These are phyloP conservation scores for Calonectria multiphialidica DNA, from an alignment of 2,329 filamentous ascomycete species.

Conservation along the genomic window DNA sequence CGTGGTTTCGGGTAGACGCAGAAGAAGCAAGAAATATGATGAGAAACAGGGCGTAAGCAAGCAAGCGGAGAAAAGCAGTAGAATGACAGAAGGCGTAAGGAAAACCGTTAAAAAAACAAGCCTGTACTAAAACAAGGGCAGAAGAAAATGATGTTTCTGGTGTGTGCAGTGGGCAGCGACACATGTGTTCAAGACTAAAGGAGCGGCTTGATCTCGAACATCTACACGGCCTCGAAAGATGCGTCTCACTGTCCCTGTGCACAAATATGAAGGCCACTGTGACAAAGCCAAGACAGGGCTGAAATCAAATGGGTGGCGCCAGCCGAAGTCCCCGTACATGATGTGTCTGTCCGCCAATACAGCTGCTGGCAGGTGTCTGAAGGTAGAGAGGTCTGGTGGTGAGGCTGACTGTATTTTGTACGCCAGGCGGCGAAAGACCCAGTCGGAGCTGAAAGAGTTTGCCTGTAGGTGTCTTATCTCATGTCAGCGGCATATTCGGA, in stretches of 20 bases:
- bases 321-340: background rate
- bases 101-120: background rate
- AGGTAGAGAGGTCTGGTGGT: background rate
- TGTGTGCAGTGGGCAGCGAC: too few relatives aligned
- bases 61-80: background rate
- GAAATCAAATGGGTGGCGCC: background rate
- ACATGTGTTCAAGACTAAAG: too few relatives aligned
- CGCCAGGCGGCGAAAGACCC: background rate
- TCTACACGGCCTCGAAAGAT: background rate
- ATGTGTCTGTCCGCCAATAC: background rate
- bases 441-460: background rate
- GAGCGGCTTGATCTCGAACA: background rate
- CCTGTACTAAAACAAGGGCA: background rate
- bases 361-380: background rate
- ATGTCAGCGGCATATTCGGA: background rate
- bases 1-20: background rate
- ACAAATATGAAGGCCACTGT: background rate
- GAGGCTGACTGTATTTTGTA: background rate
- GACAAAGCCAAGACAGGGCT: background rate
- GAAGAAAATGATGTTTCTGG: background rate
- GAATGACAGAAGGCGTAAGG: background rate
- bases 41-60: background rate
- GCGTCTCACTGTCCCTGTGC: too few relatives aligned
- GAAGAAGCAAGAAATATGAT: background rate
- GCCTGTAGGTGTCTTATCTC: background rate